Percentiles rank a stretch among this genome's conserved stretches.
Conservation (phyloP, 2,329 filamentous ascomycete species). For the Neopestalotiopsis clavispora region DNA sequence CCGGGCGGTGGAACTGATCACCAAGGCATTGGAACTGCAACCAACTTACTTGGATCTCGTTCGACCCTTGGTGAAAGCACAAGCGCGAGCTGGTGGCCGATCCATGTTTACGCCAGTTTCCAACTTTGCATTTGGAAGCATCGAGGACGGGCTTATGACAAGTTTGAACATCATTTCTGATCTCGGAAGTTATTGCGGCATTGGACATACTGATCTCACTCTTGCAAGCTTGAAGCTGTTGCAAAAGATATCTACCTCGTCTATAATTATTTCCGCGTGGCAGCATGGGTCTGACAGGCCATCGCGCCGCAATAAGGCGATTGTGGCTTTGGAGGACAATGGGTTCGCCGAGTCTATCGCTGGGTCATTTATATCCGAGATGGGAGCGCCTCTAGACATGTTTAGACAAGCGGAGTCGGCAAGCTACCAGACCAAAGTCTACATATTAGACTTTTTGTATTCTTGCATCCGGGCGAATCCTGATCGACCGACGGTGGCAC, state of each 20-base stretch:
- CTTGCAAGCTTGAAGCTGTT: conserved; percentile 81
- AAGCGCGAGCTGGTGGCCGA: conserved; percentile 49
- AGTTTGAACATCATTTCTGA: conserved; percentile 81
- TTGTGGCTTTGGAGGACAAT: conserved; percentile 85
- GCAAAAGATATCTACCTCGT: conserved; percentile 84
- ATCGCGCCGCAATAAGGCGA: conserved; percentile 78
- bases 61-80: conserved; percentile 74
- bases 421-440: conserved; percentile 81
- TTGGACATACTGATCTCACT: conserved; percentile 80
- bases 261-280: conserved; percentile 76
- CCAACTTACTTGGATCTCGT: conserved; percentile 91
- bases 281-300: conserved; percentile 64
- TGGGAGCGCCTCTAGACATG: conserved; percentile 73
- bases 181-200: conserved; percentile 84
- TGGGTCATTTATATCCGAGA: conserved; percentile 70
- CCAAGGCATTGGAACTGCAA: conserved; percentile 83
- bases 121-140: conserved; percentile 80
- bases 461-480: conserved; percentile 77
- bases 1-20: conserved; percentile 82
- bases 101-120: conserved; percentile 41
- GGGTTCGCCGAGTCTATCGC: conserved; percentile 82
- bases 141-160: conserved; percentile 89
- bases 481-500: conserved; percentile 83
- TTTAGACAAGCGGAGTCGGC: conserved; percentile 71
- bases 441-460: conserved; percentile 84